A percentile compares a stretch with the other conserved stretches of the same genome.
Conservation (phyloP, 2,329 filamentous ascomycete species). For the Diaporthe humulicola region DNA sequence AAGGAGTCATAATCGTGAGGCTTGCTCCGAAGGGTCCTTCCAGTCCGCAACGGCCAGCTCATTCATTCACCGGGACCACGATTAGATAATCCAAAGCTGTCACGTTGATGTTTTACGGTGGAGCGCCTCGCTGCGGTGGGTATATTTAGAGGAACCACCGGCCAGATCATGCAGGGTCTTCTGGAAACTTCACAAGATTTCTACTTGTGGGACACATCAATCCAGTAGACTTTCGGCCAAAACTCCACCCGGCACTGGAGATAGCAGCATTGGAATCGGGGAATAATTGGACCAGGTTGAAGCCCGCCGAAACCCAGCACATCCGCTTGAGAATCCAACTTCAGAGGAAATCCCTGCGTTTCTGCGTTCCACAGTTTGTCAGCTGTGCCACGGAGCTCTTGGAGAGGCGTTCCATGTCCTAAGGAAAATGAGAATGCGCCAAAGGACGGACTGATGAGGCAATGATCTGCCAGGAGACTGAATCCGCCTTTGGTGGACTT, state of each 20-base stretch:
- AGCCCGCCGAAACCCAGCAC: constrained; percentile 12
- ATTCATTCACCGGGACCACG: not conserved
- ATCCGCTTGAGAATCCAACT: not conserved
- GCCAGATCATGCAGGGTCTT: constrained; percentile 26
- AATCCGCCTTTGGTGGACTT: not conserved
- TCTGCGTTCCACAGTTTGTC: constrained; percentile 15
- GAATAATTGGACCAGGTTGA: constrained; percentile 26
- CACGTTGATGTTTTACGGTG: constrained; percentile 22
- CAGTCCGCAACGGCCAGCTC: not conserved
- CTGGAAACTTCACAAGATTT: constrained; percentile 26
- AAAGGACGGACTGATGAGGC: not conserved
- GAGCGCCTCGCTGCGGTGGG: constrained; percentile 1
- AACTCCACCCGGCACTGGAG: constrained; percentile 14
- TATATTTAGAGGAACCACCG: constrained; percentile 3
- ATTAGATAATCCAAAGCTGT: constrained; percentile 19
- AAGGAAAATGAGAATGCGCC: not conserved
- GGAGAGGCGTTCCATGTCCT: not conserved
- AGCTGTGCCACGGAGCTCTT: not conserved
- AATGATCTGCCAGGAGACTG: not conserved
- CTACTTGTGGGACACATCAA: constrained; percentile 11
- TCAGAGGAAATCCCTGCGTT: constrained; percentile 5
- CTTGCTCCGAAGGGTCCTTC: too few relatives aligned
- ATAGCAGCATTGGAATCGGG: constrained; percentile 2
- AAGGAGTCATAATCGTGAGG: constrained; percentile 1
- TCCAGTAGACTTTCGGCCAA: constrained; percentile 4